These are phyloP conservation scores for Cladobotryum protrusum DNA, from an alignment of 2,329 filamentous ascomycete species.

Conservation along the genomic window DNA sequence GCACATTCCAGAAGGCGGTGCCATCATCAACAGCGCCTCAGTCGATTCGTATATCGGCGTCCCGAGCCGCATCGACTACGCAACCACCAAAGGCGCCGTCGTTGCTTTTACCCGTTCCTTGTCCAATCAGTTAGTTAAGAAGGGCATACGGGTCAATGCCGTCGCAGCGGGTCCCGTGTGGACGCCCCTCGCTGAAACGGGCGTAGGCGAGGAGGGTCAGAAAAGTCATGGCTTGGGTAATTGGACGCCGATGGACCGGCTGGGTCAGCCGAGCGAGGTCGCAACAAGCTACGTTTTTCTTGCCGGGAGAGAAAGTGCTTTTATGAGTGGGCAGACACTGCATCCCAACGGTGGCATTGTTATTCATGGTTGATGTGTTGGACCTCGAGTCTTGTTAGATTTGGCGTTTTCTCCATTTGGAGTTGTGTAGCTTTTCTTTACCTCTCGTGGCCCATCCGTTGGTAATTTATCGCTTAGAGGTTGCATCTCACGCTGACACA, in stretches of 20 bases:
- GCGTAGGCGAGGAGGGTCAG: neutral
- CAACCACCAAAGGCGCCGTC: constrained; percentile 53
- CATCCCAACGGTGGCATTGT: neutral
- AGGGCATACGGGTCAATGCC: constrained; percentile 51
- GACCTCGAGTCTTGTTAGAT: too few species aligned
- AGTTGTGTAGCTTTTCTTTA: too few species aligned
- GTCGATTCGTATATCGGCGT: constrained; percentile 50
- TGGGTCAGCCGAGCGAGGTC: neutral
- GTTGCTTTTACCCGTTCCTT: constrained; percentile 48
- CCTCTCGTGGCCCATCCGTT: too few species aligned
- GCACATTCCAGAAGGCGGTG: neutral
- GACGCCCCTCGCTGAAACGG: constrained; percentile 26
- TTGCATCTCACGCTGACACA: too few species aligned
- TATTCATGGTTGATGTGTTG: neutral
- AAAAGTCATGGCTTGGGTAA: neutral
- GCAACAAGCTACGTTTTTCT: neutral
- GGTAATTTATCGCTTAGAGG: too few species aligned
- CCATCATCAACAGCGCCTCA: constrained; percentile 51
- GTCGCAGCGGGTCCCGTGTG: constrained; percentile 39
- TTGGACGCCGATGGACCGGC: neutral
- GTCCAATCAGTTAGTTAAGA: constrained; percentile 45
- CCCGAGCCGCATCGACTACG: constrained; percentile 46
- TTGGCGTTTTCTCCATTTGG: too few species aligned
- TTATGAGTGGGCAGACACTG: constrained; percentile 2
- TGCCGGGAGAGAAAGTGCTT: neutral